These are phyloP conservation scores for Trypanosoma congolense DNA, from an alignment of 208 protist species.

Conservation along the genomic window DNA sequence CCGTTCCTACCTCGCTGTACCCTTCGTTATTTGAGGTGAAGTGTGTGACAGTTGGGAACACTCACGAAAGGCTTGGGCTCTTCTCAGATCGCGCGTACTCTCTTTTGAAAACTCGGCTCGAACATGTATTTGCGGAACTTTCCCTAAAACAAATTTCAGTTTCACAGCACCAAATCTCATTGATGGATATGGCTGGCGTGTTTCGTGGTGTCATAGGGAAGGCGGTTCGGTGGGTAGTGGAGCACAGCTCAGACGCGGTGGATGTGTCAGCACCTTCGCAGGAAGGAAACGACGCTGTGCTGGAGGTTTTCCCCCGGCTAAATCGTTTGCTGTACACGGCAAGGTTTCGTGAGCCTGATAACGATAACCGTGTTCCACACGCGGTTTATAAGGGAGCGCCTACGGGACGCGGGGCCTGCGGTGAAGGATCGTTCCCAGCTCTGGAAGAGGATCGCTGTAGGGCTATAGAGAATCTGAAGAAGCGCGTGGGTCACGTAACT, in stretches of 20 bases:
- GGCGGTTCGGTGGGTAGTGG: constrained; percentile 9
- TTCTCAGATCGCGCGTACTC: constrained; percentile 33
- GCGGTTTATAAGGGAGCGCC: too few species aligned
- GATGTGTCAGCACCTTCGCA: constrained; percentile 30
- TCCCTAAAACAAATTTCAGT: constrained; percentile 2
- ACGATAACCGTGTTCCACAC: not conserved
- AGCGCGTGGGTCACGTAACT: constrained; percentile 35
- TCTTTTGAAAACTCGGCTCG: constrained; percentile 17
- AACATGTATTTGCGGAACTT: constrained; percentile 2
- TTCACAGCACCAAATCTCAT: constrained; percentile 5
- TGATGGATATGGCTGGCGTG: not conserved
- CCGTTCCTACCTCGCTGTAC: constrained; percentile 16
- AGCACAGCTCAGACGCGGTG: constrained; percentile 9
- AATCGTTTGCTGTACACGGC: constrained; percentile 28
- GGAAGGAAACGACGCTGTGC: constrained; percentile 23
- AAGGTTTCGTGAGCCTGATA: constrained; percentile 20
- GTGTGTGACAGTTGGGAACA: constrained; percentile 29
- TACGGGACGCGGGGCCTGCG: not conserved
- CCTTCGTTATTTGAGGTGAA: constrained; percentile 24
- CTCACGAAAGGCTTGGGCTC: constrained; percentile 34
- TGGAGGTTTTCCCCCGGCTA: constrained; percentile 10
- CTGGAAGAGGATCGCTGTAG: constrained; percentile 7
- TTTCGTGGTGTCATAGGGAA: constrained; percentile 10
- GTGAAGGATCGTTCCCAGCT: not conserved
- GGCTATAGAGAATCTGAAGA: constrained; percentile 31